These are phyloP conservation scores for Didymosphaeria variabile DNA, from an alignment of 2,329 filamentous ascomycete genomes.

Conservation along the genomic window DNA sequence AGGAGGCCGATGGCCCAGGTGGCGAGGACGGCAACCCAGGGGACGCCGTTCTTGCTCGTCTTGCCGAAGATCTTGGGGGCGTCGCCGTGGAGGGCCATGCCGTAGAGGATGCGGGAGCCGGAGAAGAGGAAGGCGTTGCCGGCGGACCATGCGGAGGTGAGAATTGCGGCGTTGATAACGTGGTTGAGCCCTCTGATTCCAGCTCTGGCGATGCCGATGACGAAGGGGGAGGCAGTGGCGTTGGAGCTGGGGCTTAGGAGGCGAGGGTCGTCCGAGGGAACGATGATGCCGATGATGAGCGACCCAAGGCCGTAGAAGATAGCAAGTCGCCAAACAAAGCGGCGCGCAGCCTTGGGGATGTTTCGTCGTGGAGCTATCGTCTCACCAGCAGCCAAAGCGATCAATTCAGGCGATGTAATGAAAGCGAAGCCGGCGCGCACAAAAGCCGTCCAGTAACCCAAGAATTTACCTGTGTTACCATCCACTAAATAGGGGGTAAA, in stretches of 20 bases:
- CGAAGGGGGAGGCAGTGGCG: conserved; percentile 53
- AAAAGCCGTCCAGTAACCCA: conserved; percentile 66
- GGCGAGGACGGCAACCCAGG: conserved; percentile 49
- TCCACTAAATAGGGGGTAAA: conserved; percentile 57
- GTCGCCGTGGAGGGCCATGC: conserved; percentile 58
- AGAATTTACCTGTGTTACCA: conserved; percentile 67
- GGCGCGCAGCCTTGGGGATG: conserved; percentile 63
- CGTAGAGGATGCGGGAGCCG: conserved; percentile 61
- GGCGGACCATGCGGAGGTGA: conserved; percentile 76
- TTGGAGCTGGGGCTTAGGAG: conserved; percentile 51
- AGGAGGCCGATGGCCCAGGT: conserved; percentile 55
- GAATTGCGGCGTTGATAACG: conserved; percentile 78
- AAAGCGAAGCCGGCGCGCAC: conserved; percentile 60
- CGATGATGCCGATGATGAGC: conserved; percentile 68
- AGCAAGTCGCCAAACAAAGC: conserved; percentile 63
- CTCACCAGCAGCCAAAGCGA: conserved; percentile 46
- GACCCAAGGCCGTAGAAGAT: conserved; percentile 65
- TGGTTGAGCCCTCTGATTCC: conserved; percentile 73
- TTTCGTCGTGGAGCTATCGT: conserved; percentile 47
- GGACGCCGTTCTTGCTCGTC: conserved; percentile 56
- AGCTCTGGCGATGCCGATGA: conserved; percentile 74
- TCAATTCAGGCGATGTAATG: conserved; percentile 51
- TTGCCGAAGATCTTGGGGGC: conserved; percentile 61
- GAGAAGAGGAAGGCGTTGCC: conserved; percentile 73
- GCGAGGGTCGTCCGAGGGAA: conserved; percentile 62